Conservation (phyloP, 1,284 basidiomycete species). For the Marasmius sp. region DNA sequence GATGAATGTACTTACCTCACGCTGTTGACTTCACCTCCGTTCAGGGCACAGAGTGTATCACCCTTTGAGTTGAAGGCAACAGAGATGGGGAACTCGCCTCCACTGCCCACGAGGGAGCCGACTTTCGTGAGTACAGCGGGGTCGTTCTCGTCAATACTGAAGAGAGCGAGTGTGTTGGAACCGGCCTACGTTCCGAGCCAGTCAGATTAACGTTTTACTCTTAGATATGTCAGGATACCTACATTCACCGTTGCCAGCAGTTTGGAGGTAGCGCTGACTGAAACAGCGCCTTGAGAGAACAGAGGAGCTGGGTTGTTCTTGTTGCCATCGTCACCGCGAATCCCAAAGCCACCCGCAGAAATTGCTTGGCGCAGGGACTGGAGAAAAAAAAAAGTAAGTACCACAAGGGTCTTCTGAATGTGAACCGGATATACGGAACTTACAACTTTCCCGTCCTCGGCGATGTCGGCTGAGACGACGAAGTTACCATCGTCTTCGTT, state of each 20-base stretch:
- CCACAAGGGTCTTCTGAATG: not conserved
- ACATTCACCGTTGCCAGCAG: slow-evolving; percentile 10
- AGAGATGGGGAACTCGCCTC: slow-evolving; percentile 49
- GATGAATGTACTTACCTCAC: slow-evolving; percentile 33
- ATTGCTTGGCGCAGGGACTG: slow-evolving; percentile 2
- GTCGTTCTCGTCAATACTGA: slow-evolving; percentile 40
- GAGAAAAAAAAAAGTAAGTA: not conserved
- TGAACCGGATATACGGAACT: not conserved
- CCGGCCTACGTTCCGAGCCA: slow-evolving; percentile 32
- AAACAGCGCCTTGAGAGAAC: slow-evolving; percentile 2
- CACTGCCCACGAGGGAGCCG: slow-evolving; percentile 38
- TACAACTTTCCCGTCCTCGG: slow-evolving; percentile 28
- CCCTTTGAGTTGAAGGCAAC: slow-evolving; percentile 41
- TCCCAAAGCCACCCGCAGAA: slow-evolving; percentile 5
- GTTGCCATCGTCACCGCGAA: slow-evolving; percentile 2
- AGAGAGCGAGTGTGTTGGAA: slow-evolving; percentile 46
- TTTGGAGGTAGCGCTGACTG: slow-evolving; percentile 5
- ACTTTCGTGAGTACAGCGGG: slow-evolving; percentile 39
- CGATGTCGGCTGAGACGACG: slow-evolving; percentile 29
- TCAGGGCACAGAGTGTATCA: slow-evolving; percentile 40
- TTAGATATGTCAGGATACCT: slow-evolving; percentile 12
- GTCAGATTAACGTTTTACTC: not conserved
- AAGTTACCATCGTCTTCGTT: slow-evolving; percentile 33
- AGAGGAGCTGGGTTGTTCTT: slow-evolving; percentile 2
- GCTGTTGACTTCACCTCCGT: slow-evolving; percentile 44